phyloP scores from a whole-genome alignment of 2,329 filamentous ascomycete genomes.

The Phaeosphaeria sp. region DNA sequence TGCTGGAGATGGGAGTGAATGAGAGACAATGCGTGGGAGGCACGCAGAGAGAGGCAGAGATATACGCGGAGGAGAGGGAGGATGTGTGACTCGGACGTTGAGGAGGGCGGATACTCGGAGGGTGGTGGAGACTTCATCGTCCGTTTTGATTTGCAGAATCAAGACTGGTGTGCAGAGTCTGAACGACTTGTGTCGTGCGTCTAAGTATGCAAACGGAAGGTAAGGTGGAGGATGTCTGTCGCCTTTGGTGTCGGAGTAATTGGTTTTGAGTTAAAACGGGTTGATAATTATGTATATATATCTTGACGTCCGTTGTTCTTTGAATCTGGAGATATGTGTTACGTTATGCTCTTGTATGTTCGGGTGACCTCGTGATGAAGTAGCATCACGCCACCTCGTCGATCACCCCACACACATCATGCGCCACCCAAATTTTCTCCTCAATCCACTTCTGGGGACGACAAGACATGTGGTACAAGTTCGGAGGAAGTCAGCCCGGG shows the following conservation, averaged over 20 bases:
- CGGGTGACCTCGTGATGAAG: neutral
- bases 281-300: no score
- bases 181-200: no score
- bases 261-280: no score
- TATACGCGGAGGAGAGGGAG: neutral
- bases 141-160: neutral
- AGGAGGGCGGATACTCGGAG: neutral
- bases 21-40: neutral
- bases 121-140: neutral
- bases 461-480: no score
- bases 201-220: no score
- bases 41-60: slow-evolving; percentile 2
- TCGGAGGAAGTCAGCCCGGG: no score
- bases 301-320: no score
- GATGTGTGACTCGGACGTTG: neutral
- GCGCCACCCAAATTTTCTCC: neutral
- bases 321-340: neutral
- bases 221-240: no score
- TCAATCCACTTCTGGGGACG: neutral
- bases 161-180: no score
- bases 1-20: slow-evolving; percentile 4
- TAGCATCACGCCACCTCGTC: neutral
- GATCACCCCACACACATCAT: neutral
- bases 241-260: no score
- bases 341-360: neutral